Conservation (phyloP, 1,284 basidiomycete genomes). For the Leccinum colubrinum region DNA sequence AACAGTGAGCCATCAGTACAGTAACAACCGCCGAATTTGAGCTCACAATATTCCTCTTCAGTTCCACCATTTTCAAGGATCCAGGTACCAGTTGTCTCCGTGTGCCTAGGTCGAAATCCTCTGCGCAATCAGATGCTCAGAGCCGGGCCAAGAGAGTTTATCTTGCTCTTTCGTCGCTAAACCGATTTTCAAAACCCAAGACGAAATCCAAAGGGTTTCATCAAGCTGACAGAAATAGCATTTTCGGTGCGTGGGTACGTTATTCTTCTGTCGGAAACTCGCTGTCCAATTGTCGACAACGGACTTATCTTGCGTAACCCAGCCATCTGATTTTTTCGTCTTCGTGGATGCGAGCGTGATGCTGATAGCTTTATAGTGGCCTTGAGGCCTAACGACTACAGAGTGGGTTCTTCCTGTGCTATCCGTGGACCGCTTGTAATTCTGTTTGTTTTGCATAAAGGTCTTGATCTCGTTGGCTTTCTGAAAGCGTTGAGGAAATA, state of each 20-base stretch:
- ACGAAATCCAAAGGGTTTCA: not conserved
- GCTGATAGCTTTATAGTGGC: too few relatives aligned
- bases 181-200: not conserved
- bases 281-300: too few relatives aligned
- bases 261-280: too few relatives aligned
- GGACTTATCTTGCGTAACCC: too few relatives aligned
- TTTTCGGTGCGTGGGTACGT: slow-evolving; percentile 45
- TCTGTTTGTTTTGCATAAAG: slow-evolving; percentile 38
- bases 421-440: not conserved
- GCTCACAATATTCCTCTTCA: slow-evolving; percentile 8
- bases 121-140: not conserved
- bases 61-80: slow-evolving; percentile 3
- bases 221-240: slow-evolving; percentile 25
- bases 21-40: not conserved
- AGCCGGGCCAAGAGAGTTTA: slow-evolving; percentile 14
- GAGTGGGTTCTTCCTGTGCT: slow-evolving; percentile 40
- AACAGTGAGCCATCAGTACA: slow-evolving; percentile 12
- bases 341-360: too few relatives aligned
- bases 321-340: too few relatives aligned
- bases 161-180: slow-evolving; percentile 9
- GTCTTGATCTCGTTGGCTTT: slow-evolving; percentile 88
- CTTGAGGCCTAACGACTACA: too few relatives aligned
- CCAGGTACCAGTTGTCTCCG: slow-evolving; percentile 12
- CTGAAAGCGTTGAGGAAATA: slow-evolving; percentile 93
- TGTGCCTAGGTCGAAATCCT: slow-evolving; percentile 14